Conservation (phyloP, 306 rosid species). For the Prinsepia uniflora region DNA sequence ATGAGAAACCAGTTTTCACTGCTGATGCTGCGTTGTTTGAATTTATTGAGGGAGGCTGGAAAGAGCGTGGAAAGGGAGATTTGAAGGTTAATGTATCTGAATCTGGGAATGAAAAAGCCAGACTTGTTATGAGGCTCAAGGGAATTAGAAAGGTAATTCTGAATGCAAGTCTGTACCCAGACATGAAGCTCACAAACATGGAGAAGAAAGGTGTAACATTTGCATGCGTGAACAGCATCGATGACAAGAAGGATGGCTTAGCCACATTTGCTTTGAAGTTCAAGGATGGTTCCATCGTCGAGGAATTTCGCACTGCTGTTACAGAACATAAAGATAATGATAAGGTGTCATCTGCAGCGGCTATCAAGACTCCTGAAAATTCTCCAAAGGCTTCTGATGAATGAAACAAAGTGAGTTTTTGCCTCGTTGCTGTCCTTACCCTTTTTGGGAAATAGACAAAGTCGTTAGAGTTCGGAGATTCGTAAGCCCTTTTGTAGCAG, state of each 20-base stretch:
- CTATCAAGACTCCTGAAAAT: constrained; percentile 69
- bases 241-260: constrained; percentile 63
- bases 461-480: constrained; percentile 32
- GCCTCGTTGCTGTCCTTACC: constrained; percentile 4
- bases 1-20: constrained; percentile 62
- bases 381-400: constrained; percentile 62
- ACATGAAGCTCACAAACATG: constrained; percentile 82
- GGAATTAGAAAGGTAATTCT: constrained; percentile 82
- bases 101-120: constrained; percentile 49
- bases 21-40: constrained; percentile 80
- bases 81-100: constrained; percentile 65
- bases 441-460: constrained; percentile 15
- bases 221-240: constrained; percentile 85
- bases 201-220: constrained; percentile 89
- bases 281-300: constrained; percentile 69
- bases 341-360: constrained; percentile 32
- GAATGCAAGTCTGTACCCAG: constrained; percentile 85
- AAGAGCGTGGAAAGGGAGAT: constrained; percentile 97
- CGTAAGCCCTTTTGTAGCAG: constrained; percentile 42
- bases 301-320: constrained; percentile 66
- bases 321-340: constrained; percentile 61
- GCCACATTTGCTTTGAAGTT: constrained; percentile 89
- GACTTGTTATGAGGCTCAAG: constrained; percentile 75
- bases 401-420: constrained; percentile 26
- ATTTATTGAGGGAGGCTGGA: constrained; percentile 75